These are phyloP conservation scores for Phoma sp. DNA, from an alignment of 2,329 filamentous ascomycete species.

Conservation along the genomic window DNA sequence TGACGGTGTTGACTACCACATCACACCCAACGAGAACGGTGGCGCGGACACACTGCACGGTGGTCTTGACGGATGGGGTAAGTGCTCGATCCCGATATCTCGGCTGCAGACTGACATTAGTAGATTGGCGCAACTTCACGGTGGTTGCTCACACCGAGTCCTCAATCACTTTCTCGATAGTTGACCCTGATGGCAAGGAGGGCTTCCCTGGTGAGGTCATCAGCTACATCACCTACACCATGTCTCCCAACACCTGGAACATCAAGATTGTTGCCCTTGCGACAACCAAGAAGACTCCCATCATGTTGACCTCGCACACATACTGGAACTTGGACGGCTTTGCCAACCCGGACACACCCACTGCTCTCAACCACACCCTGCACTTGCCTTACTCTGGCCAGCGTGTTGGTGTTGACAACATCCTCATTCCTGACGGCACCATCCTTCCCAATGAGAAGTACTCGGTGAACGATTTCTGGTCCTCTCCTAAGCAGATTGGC, in stretches of 20 bases:
- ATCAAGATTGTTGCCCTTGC: slow-evolving; percentile 74
- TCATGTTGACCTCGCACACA: slow-evolving; percentile 77
- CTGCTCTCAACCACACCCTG: slow-evolving; percentile 73
- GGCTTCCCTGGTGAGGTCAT: slow-evolving; percentile 82
- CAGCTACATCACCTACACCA: slow-evolving; percentile 75
- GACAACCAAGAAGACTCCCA: slow-evolving; percentile 77
- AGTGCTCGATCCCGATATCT: not conserved
- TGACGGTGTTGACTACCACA: slow-evolving; percentile 66
- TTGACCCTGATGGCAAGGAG: slow-evolving; percentile 74
- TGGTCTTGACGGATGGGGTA: slow-evolving; percentile 71
- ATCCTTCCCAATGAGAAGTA: slow-evolving; percentile 72
- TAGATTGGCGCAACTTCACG: slow-evolving; percentile 74
- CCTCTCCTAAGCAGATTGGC: slow-evolving; percentile 78
- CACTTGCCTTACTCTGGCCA: slow-evolving; percentile 75
- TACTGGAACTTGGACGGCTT: slow-evolving; percentile 89
- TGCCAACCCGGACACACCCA: slow-evolving; percentile 71
- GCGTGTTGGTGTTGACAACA: slow-evolving; percentile 68
- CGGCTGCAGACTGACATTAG: not conserved
- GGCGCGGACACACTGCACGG: slow-evolving; percentile 69
- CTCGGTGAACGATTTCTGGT: slow-evolving; percentile 84
- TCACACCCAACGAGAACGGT: slow-evolving; percentile 66
- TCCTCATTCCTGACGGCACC: slow-evolving; percentile 58
- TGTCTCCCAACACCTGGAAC: slow-evolving; percentile 71
- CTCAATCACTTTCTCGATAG: slow-evolving; percentile 77
- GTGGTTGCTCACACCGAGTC: slow-evolving; percentile 70